These are phyloP conservation scores for Colletotrichum navitas DNA, from an alignment of 2,329 filamentous ascomycete genomes.

Conservation along the genomic window DNA sequence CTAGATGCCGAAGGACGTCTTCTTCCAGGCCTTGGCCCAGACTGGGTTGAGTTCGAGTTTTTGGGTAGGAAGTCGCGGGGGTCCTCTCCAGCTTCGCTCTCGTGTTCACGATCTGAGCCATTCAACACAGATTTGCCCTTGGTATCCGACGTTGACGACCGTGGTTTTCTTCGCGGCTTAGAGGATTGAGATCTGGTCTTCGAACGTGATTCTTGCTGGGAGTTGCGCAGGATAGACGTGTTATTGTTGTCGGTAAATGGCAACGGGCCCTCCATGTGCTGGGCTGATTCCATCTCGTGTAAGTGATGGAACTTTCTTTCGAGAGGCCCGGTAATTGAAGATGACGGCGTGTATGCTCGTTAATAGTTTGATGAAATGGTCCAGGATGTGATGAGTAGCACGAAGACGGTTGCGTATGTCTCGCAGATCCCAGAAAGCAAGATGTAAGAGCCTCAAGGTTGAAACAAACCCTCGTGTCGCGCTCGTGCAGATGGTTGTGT, in stretches of 20 bases:
- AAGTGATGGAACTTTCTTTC: neutral
- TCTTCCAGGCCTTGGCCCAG: conserved; percentile 13
- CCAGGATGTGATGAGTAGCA: conserved; percentile 10
- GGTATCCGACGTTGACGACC: conserved; percentile 11
- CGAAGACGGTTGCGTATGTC: conserved; percentile 27
- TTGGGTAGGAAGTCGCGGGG: neutral
- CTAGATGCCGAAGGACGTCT: conserved; percentile 8
- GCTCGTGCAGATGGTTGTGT: conserved; percentile 16
- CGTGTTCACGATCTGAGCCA: conserved; percentile 21
- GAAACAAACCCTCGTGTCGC: conserved; percentile 40
- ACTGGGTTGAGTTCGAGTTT: conserved; percentile 8
- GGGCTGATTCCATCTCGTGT: conserved; percentile 39
- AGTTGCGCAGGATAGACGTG: conserved; percentile 3
- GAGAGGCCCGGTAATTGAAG: neutral
- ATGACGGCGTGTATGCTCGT: conserved; percentile 21
- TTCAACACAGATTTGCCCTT: conserved; percentile 7
- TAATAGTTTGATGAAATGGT: neutral
- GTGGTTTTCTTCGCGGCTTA: conserved; percentile 21
- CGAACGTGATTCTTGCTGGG: conserved; percentile 17
- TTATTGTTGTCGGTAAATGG: conserved; percentile 17
- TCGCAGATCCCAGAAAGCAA: conserved; percentile 26
- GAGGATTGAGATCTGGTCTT: conserved; percentile 18
- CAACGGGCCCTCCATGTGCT: conserved; percentile 32
- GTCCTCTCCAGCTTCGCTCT: conserved; percentile 25
- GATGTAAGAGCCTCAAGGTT: conserved; percentile 30